Conservation (phyloP, 2,329 filamentous ascomycete genomes). For the Alternaria longipes region DNA sequence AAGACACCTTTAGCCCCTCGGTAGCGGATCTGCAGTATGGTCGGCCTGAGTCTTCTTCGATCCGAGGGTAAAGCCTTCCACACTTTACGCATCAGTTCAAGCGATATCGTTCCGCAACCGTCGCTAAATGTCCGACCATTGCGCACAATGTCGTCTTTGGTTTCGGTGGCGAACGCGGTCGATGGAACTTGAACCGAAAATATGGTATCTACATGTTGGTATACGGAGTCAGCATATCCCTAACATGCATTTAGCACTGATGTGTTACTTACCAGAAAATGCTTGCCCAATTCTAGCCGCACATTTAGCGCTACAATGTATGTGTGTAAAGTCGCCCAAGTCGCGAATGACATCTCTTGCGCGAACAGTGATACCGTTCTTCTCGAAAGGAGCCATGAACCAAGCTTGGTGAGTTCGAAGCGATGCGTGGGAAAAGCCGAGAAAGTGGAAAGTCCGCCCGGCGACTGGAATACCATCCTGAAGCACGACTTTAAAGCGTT, state of each 20-base stretch:
- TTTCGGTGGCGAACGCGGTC: conserved; percentile 58
- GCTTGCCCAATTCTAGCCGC: conserved; percentile 70
- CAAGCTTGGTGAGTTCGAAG: conserved; percentile 42
- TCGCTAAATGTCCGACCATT: conserved; percentile 75
- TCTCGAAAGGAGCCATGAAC: conserved; percentile 46
- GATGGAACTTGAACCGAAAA: conserved; percentile 64
- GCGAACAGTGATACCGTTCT: conserved; percentile 58
- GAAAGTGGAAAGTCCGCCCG: conserved; percentile 41
- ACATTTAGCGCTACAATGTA: conserved; percentile 65
- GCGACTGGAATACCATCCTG: conserved; percentile 61
- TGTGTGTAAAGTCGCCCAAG: conserved; percentile 54
- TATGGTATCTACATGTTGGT: conserved; percentile 68
- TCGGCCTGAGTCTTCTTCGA: conserved; percentile 56
- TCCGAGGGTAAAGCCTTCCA: conserved; percentile 63
- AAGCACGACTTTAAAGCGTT: conserved; percentile 68
- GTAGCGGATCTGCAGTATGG: conserved; percentile 71
- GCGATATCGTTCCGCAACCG: conserved; percentile 79
- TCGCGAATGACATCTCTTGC: conserved; percentile 61
- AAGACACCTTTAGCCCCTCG: conserved; percentile 71
- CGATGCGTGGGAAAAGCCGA: conserved; percentile 47
- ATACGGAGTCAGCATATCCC: not conserved
- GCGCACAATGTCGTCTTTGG: conserved; percentile 64
- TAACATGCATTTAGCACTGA: not conserved
- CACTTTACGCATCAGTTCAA: conserved; percentile 66
- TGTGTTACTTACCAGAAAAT: conserved; percentile 63